Conservation (phyloP, 805 yeast genomes). For the Wickerhamiella cacticola region DNA sequence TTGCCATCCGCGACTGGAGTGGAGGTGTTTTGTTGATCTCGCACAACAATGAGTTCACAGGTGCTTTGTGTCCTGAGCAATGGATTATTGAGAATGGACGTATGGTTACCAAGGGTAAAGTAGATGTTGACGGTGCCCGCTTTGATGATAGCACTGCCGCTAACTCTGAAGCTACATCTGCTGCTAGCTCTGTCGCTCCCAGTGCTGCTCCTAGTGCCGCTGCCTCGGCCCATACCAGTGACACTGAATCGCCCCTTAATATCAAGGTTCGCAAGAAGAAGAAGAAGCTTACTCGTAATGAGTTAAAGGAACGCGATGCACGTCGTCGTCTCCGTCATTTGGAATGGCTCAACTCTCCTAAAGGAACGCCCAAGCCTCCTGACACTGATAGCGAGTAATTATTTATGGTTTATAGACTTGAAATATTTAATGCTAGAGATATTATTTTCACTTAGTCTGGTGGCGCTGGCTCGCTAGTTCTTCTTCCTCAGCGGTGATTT, state of each 20-base stretch:
- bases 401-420: not conserved
- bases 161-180: constrained; percentile 29
- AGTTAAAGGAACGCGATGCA: constrained; percentile 79
- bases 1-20: constrained; percentile 94
- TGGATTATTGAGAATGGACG: constrained; percentile 94
- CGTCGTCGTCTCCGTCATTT: constrained; percentile 89
- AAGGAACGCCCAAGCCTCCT: constrained; percentile 92
- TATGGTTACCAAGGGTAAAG: constrained; percentile 71
- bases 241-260: constrained; percentile 86
- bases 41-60: constrained; percentile 92
- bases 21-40: constrained; percentile 99
- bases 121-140: constrained; percentile 59
- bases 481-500: constrained; percentile 49
- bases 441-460: not conserved
- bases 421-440: not conserved
- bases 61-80: constrained; percentile 96
- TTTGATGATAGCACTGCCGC: constrained; percentile 58
- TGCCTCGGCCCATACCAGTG: constrained; percentile 32
- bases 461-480: constrained; percentile 17
- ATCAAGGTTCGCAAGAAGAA: constrained; percentile 85
- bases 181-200: constrained; percentile 38
- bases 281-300: constrained; percentile 97
- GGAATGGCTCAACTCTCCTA: constrained; percentile 91
- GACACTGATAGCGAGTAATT: constrained; percentile 85
- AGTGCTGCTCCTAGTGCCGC: constrained; percentile 33